Evolutionary conservation across 176 grass and related monocot genomes (phyloP).

Genomic region (Cenchrus americanus): DNA sequence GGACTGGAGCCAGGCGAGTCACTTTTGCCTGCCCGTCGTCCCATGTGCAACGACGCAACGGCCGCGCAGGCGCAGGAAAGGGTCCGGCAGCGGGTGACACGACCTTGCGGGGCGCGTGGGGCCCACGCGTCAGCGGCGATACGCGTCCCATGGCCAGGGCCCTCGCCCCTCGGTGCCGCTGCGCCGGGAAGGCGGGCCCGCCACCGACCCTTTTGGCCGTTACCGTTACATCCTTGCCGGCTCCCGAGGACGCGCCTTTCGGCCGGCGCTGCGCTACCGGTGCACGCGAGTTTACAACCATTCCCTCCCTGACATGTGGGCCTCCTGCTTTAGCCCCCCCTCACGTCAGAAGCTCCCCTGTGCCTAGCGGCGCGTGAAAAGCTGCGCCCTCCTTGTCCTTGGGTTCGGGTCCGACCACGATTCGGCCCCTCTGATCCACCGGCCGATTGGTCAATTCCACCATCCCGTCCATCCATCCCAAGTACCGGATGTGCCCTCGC

Average conservation of each 20-base stretch:
- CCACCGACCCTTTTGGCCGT: slow-evolving; percentile 37
- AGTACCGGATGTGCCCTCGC: slow-evolving; percentile 29
- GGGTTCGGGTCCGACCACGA: slow-evolving; percentile 36
- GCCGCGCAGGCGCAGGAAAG: neutral
- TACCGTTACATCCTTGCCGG: slow-evolving; percentile 46
- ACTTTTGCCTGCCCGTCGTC: too few species aligned
- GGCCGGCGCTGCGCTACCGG: slow-evolving; percentile 5
- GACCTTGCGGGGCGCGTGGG: fast-evolving
- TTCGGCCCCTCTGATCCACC: slow-evolving; percentile 7
- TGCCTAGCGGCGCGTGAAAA: slow-evolving; percentile 16
- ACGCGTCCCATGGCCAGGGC: neutral
- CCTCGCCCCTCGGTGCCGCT: neutral
- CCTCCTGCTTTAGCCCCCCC: fast-evolving
- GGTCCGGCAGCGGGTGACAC: slow-evolving; percentile 27
- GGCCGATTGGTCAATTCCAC: neutral
- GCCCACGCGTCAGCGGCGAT: neutral
- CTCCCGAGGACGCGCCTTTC: slow-evolving; percentile 42
- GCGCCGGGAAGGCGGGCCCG: neutral
- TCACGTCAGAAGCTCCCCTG: neutral
- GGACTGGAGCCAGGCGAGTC: neutral
- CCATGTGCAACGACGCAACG: slow-evolving; percentile 36
- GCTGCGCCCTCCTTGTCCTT: neutral
- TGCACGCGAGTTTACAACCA: neutral
- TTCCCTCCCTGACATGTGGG: neutral
- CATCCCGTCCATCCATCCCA: neutral